Evolutionary conservation across 305 asterid species (phyloP), one percentile per base, ranked within the genome.

Genomic region (Solanum chacoense): DNA sequence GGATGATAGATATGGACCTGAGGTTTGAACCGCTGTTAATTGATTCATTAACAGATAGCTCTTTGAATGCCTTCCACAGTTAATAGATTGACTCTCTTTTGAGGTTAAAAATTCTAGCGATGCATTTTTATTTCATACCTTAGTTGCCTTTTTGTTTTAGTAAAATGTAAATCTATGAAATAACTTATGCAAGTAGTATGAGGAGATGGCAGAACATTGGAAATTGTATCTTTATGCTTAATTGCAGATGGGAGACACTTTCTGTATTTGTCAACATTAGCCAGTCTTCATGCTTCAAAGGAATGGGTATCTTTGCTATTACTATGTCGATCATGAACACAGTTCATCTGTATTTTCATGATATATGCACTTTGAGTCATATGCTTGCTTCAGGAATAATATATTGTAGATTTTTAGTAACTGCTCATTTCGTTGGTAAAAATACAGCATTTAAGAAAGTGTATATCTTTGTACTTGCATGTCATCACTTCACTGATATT

Each of bases 301-400:
- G 24, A 81, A 29, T 42, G 71, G 86, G 37, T 42, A 28, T 81
- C 36, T 28, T 81, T 81, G 71, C 71, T 42, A 26, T 28, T 26
- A 81, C 71, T 42, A 38, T 42, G 37, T 26, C 38, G 69, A 81
- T 65, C 59, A 42, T 10, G 37, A 42, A 42, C 69, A 81, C 86
- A 28, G 86, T 81, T 80, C 37, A 16, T 81, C 71, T 81, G 69
- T 16, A 28, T 81, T 81, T 80, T 45, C 37, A 81, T 81, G 71
- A 81, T 29, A 9, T 29, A 18, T 81, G 72, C 65, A 45, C 28
- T 45, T 81, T 81, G 86, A 42, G 40, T 45, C 72, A 32, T 29
- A 11, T 81, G 72, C 86, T 45, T 45, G 86, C 71, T 81, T 81
- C 32, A 77, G 72, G 86, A 81, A 81, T 81, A 81, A 81, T 81